Evolutionary conservation across 2,329 filamentous ascomycete genomes (phyloP).

Genomic region (Fusarium temperatum): DNA sequence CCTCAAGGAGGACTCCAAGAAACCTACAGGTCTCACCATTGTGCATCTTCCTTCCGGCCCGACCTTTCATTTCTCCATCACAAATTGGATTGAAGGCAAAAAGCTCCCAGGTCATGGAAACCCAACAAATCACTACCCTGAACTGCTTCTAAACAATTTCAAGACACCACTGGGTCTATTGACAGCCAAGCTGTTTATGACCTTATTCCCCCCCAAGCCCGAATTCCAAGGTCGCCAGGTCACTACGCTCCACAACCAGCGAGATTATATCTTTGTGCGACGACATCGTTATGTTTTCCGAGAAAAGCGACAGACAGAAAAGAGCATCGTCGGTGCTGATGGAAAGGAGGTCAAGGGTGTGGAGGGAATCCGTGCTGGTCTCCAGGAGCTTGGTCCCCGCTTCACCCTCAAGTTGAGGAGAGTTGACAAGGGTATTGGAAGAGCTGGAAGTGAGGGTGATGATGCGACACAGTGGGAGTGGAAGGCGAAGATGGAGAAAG

Average conservation of each 20-base stretch:
- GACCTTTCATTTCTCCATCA: slow-evolving; percentile 91
- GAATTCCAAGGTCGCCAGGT: slow-evolving; percentile 89
- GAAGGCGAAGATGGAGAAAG: slow-evolving; percentile 95
- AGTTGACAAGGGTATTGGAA: slow-evolving; percentile 86
- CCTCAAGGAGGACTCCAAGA: slow-evolving; percentile 89
- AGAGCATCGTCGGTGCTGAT: slow-evolving; percentile 82
- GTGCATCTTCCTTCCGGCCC: slow-evolving; percentile 86
- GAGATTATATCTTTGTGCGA: slow-evolving; percentile 94
- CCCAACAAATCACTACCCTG: slow-evolving; percentile 88
- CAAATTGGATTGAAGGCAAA: slow-evolving; percentile 89
- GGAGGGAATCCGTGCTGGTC: slow-evolving; percentile 83
- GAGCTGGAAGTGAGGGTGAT: slow-evolving; percentile 72
- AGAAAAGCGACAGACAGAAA: slow-evolving; percentile 87
- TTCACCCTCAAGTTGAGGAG: slow-evolving; percentile 84
- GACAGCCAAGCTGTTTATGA: slow-evolving; percentile 81
- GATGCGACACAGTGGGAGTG: slow-evolving; percentile 93
- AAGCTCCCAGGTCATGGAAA: slow-evolving; percentile 89
- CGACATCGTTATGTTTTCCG: slow-evolving; percentile 93
- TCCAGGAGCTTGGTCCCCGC: slow-evolving; percentile 88
- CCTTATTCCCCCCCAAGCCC: slow-evolving; percentile 73
- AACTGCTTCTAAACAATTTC: slow-evolving; percentile 93
- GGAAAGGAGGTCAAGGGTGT: slow-evolving; percentile 86
- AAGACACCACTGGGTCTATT: slow-evolving; percentile 89
- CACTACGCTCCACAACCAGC: slow-evolving; percentile 91
- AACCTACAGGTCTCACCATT: slow-evolving; percentile 81